phyloP scores from a whole-genome alignment of 2,329 filamentous ascomycete genomes.

The Claviceps humidiphila region DNA sequence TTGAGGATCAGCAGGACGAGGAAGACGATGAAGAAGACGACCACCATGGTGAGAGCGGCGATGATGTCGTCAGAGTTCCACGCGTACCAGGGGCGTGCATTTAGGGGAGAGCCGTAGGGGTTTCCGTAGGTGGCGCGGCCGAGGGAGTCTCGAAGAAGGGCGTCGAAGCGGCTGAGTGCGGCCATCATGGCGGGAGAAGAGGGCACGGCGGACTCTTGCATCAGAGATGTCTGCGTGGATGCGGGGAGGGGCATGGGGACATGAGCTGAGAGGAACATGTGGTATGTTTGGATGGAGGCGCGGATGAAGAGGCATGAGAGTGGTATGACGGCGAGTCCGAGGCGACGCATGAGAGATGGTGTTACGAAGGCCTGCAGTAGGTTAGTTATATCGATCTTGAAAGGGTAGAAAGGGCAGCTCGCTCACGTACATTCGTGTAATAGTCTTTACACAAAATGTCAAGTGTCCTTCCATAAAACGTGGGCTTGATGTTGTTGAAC shows the following conservation, averaged over 20 bases:
- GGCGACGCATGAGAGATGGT: constrained; percentile 75
- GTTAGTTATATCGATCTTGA: not conserved
- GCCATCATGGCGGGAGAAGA: constrained; percentile 64
- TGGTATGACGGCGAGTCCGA: constrained; percentile 84
- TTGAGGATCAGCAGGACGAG: constrained; percentile 75
- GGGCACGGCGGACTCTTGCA: constrained; percentile 47
- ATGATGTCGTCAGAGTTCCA: constrained; percentile 63
- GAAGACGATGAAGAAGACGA: constrained; percentile 76
- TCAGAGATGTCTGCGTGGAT: constrained; percentile 51
- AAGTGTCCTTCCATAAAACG: constrained; percentile 76
- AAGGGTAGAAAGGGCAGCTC: not conserved
- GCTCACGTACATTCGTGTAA: constrained; percentile 64
- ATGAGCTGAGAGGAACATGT: constrained; percentile 91
- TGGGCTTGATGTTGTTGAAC: constrained; percentile 93
- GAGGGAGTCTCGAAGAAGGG: constrained; percentile 60
- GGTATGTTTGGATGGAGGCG: constrained; percentile 87
- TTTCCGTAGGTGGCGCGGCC: constrained; percentile 59
- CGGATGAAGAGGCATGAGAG: constrained; percentile 91
- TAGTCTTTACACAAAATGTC: constrained; percentile 96
- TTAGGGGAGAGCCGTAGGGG: constrained; percentile 27
- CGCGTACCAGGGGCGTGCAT: constrained; percentile 31
- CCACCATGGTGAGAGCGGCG: constrained; percentile 65
- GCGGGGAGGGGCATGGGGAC: constrained; percentile 59
- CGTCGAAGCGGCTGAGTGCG: constrained; percentile 66
- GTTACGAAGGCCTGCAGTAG: constrained; percentile 63